Evolutionary conservation across 768 basidiomycete genomes (phyloP).

Genomic region (Suillus lakei): DNA sequence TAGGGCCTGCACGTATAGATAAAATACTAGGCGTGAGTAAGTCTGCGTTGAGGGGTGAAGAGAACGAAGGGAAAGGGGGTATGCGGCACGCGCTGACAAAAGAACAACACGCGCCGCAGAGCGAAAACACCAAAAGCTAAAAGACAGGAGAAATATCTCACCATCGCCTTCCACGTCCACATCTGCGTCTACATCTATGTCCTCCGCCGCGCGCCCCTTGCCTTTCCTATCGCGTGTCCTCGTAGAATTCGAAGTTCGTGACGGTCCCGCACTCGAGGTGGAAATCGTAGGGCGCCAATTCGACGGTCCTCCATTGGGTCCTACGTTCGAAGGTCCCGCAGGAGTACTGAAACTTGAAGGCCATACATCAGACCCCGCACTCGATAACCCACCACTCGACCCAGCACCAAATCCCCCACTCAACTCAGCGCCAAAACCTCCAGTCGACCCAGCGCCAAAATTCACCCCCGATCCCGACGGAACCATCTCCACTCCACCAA

Average conservation of each 20-base stretch:
- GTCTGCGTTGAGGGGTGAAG: not conserved
- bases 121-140: not conserved
- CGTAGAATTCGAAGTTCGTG: not conserved
- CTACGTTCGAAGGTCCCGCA: not conserved
- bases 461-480: slow-evolving; percentile 15
- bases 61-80: not conserved
- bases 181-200: slow-evolving; percentile 12
- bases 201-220: slow-evolving; percentile 25
- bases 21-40: not conserved
- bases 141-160: slow-evolving; percentile 19
- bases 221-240: slow-evolving; percentile 24
- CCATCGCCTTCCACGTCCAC: slow-evolving; percentile 25
- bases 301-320: not conserved
- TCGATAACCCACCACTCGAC: not conserved
- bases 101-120: not conserved
- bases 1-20: slow-evolving; percentile 7
- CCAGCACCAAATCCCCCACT: not conserved
- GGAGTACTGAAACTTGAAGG: not conserved
- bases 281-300: not conserved
- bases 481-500: slow-evolving; percentile 66
- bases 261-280: not conserved
- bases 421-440: not conserved
- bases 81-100: not conserved
- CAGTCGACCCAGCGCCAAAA: not conserved
- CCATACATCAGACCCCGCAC: not conserved